Evolutionary conservation across 2,329 filamentous ascomycete species (phyloP), one percentile per base, ranked within the genome.

Genomic region (Penicillium hesseltinei): DNA sequence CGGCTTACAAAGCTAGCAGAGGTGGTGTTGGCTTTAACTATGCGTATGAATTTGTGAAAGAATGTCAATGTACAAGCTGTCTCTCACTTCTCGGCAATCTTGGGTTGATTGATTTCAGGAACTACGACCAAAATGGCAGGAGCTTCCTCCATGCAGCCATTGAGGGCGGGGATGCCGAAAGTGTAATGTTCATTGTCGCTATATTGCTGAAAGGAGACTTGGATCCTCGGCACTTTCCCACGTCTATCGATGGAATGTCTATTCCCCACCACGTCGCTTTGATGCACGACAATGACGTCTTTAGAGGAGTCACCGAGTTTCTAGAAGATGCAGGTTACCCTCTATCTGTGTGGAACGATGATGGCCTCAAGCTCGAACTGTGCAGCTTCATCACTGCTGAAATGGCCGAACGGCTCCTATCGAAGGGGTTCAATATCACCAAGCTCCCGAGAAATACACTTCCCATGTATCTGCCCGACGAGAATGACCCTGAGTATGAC

Each of bases 211-310:
- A 48, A 27, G n/a, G 36, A 21, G 27, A 19, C 8, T 3, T 48
- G 17, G 33, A 54, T 38, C 51, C 51, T 39, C 45, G 43, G 29
- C 42, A 54, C 8, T 38, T 47, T 25, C 51, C 51, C n/a, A 54
- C 51, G 11, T 39, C 42, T 17, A 47, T 54, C 25, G 23, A 47
- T 17, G 51, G 42, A 5, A 39, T 54, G 43, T 54, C 51, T 9
- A 54, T 47, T 23, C 51, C 51, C 7, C 51, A 54, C 23, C 51
- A 54, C 15, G 51, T 54, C n/a, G 51, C 51, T 27, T 35, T 38
- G 15, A 36, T 47, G 23, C 40, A 47, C 2, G 25, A 54, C 33
- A 25, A 46, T 17, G 5, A 31, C 8, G 6, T 45, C 10, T 54
- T 54, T 17, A 33, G 27, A 10, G 42, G 19, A 17, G 27, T 54